Evolutionary conservation across 1,139 yeast species (phyloP).

Genomic region (Suzukiozyma palmioleophila): DNA sequence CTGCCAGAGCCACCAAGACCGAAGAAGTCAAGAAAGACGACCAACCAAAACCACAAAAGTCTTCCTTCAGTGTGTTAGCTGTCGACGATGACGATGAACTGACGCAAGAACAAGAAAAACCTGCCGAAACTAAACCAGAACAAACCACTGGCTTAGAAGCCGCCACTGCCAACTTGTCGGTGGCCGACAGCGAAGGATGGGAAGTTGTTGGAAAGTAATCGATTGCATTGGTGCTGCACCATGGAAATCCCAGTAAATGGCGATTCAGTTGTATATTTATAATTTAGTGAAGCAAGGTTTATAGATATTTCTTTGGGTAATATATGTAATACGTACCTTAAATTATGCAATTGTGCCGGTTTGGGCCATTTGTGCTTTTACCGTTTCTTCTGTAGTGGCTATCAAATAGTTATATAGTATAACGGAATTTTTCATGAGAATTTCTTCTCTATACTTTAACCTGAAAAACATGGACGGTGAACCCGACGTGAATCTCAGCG

Average conservation of each 20-base stretch:
- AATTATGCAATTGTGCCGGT: no score
- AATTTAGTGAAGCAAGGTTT: background rate
- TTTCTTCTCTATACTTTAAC: background rate
- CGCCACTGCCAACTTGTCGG: conserved; percentile 41
- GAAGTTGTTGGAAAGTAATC: conserved; percentile 52
- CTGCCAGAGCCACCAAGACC: conserved; percentile 6
- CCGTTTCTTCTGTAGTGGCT: no score
- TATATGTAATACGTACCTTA: conserved; percentile 1
- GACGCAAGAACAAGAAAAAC: conserved; percentile 39
- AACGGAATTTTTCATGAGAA: background rate
- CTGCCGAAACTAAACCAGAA: conserved; percentile 6
- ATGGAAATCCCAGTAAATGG: no score
- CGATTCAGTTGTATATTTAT: background rate
- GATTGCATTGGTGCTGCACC: background rate
- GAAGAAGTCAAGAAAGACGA: conserved; percentile 28
- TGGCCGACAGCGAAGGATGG: conserved; percentile 50
- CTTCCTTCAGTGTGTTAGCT: conserved; percentile 62
- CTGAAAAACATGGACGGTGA: background rate
- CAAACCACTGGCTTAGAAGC: conserved; percentile 32
- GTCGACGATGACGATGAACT: conserved; percentile 53
- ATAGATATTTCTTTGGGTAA: background rate
- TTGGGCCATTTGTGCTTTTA: no score
- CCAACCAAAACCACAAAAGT: conserved; percentile 46
- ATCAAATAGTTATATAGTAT: no score
- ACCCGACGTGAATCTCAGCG: background rate